phyloP scores from a whole-genome alignment of 305 asterid genomes.

The Plantago coronopus region DNA sequence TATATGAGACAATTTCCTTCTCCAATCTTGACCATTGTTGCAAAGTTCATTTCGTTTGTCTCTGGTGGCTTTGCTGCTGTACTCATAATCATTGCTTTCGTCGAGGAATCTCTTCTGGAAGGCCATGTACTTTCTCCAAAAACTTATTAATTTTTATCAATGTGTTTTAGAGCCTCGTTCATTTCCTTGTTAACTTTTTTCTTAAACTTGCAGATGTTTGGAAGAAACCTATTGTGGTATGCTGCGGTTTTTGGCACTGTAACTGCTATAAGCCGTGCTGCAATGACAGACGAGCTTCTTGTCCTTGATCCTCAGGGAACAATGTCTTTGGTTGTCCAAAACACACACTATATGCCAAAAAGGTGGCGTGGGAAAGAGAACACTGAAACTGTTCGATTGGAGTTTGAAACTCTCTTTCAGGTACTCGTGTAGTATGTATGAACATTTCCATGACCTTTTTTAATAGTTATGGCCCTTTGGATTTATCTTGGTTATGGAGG shows the following conservation, averaged over 20 bases:
- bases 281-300: constrained; percentile 70
- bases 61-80: constrained; percentile 98
- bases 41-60: constrained; percentile 92
- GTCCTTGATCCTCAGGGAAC: constrained; percentile 81
- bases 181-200: constrained; percentile 15
- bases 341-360: constrained; percentile 94
- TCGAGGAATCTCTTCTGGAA: constrained; percentile 94
- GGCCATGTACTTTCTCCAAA: constrained; percentile 72
- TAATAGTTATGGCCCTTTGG: neutral
- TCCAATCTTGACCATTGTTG: constrained; percentile 73
- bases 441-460: neutral
- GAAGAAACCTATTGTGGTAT: constrained; percentile 94
- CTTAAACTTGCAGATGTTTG: constrained; percentile 66
- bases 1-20: constrained; percentile 92
- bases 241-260: constrained; percentile 97
- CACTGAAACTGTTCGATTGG: constrained; percentile 58
- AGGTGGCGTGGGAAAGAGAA: constrained; percentile 97
- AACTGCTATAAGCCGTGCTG: constrained; percentile 96
- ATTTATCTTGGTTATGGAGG: neutral
- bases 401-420: constrained; percentile 95
- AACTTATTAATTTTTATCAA: constrained; percentile 1
- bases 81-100: constrained; percentile 87
- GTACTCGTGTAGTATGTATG: constrained; percentile 30
- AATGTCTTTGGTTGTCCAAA: constrained; percentile 80
- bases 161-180: constrained; percentile 11